Percentiles rank a stretch among this genome's conserved stretches.
Conservation (phyloP, 2,329 filamentous ascomycete genomes). For the Reticulascus tulasneorum region DNA sequence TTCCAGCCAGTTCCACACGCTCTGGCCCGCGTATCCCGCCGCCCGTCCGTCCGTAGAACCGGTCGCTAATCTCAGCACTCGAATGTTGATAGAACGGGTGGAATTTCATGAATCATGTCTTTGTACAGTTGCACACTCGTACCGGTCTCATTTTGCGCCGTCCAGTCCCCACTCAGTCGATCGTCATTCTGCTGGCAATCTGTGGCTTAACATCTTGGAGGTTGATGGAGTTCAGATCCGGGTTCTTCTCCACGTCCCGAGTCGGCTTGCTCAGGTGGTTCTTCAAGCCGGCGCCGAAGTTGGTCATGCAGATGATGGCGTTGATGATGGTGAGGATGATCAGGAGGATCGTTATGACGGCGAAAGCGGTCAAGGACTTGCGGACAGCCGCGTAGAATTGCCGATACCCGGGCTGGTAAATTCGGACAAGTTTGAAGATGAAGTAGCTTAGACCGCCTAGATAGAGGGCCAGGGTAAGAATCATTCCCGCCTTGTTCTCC, state of each 20-base stretch:
- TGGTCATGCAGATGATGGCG: conserved; percentile 80
- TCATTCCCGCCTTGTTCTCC: conserved; percentile 78
- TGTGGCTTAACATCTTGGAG: conserved; percentile 54
- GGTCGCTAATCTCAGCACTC: neutral
- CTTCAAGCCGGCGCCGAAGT: conserved; percentile 88
- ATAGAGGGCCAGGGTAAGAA: conserved; percentile 76
- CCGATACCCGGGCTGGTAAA: conserved; percentile 67
- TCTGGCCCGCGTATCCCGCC: conserved; percentile 11
- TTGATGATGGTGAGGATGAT: conserved; percentile 86
- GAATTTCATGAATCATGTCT: conserved; percentile 16
- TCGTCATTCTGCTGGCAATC: conserved; percentile 56
- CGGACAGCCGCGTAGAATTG: conserved; percentile 71
- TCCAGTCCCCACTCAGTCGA: conserved; percentile 41
- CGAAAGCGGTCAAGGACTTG: conserved; percentile 86
- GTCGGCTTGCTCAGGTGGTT: conserved; percentile 66
- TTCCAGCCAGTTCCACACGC: conserved; percentile 14
- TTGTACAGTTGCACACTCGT: conserved; percentile 15
- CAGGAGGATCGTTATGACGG: conserved; percentile 84
- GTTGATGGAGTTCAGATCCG: conserved; percentile 52
- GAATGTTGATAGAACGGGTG: conserved; percentile 6
- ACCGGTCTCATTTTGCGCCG: conserved; percentile 9
- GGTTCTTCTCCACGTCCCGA: conserved; percentile 47
- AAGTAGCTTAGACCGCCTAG: conserved; percentile 91
- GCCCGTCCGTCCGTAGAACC: conserved; percentile 5
- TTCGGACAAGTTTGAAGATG: conserved; percentile 95